Evolutionary conservation across 108 stramenopile species (phyloP).

Genomic region (Hondaea fermentalgiana): DNA sequence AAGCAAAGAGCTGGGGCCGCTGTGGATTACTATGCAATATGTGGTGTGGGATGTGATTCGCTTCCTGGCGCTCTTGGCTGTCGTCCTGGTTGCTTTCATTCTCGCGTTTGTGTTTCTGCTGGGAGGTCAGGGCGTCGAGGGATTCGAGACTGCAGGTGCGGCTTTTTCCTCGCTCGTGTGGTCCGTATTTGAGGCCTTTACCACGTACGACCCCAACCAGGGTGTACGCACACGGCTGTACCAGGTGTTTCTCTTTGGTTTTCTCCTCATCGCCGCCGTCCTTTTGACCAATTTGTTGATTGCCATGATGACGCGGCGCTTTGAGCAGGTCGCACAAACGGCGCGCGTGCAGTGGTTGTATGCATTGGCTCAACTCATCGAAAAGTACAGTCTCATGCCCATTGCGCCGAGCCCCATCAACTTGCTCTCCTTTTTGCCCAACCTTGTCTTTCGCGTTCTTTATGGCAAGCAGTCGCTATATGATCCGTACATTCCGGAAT

Average conservation of each 20-base stretch:
- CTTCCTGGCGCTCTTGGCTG: background rate
- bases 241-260: background rate
- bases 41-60: conserved; percentile 2
- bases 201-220: background rate
- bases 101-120: background rate
- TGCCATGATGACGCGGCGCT: conserved; percentile 7
- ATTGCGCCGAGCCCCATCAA: background rate
- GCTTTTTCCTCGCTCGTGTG: background rate
- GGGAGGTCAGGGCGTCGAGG: background rate
- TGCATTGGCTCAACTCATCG: background rate
- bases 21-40: conserved; percentile 16
- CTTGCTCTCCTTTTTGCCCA: background rate
- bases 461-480: background rate
- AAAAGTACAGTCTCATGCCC: background rate
- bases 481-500: background rate
- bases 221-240: background rate
- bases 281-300: background rate
- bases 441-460: background rate
- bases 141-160: background rate
- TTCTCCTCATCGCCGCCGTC: background rate
- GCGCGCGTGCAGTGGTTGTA: background rate
- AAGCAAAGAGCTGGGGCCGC: background rate
- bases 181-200: conserved; percentile 12
- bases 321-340: background rate
- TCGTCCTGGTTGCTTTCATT: background rate